These are phyloP conservation scores for Trichoderma pleuroti DNA, from an alignment of 2,329 filamentous ascomycete genomes.

Conservation along the genomic window DNA sequence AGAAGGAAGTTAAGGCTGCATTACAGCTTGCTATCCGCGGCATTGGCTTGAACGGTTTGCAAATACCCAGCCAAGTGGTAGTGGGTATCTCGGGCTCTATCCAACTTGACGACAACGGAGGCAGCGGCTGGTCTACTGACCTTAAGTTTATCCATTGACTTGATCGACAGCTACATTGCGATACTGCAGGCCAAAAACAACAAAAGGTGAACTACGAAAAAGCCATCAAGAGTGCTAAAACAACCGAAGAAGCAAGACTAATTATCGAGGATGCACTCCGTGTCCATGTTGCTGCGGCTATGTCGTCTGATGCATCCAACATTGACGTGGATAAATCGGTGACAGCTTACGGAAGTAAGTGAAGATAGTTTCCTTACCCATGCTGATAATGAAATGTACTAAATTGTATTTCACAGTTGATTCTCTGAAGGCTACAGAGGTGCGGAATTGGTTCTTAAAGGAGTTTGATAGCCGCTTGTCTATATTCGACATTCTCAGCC, in stretches of 20 bases:
- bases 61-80: not conserved
- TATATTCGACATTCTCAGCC: not conserved
- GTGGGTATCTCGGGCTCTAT: not conserved
- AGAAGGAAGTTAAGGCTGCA: not conserved
- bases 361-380: not conserved
- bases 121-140: not conserved
- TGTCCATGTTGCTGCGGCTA: not conserved
- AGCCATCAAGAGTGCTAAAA: not conserved
- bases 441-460: not conserved
- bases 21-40: not conserved
- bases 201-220: not conserved
- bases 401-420: not conserved
- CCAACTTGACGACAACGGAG: not conserved
- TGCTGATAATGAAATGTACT: not conserved
- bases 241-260: not conserved
- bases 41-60: not conserved
- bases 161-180: not conserved
- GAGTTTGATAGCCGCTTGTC: not conserved
- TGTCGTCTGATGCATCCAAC: not conserved
- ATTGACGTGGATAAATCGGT: not conserved
- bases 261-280: not conserved
- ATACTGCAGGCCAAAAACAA: not conserved
- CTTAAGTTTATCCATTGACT: not conserved
- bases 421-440: not conserved
- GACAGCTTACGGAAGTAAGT: not conserved